phyloP scores from a whole-genome alignment of 164 flowering plant genomes.

The Nymphaea colorata region DNA sequence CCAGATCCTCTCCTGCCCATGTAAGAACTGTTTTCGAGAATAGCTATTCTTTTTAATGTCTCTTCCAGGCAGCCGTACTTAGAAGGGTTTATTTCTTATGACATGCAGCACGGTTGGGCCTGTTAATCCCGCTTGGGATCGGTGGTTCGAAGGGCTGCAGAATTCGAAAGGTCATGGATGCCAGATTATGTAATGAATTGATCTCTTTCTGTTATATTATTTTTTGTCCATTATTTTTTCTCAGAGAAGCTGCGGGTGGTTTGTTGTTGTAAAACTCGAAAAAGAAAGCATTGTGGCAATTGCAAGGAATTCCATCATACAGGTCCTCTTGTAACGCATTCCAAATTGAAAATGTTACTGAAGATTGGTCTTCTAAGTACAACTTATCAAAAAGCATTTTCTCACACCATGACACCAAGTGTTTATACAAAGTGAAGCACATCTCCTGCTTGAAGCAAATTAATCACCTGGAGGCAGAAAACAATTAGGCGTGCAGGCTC shows the following conservation, averaged over 20 bases:
- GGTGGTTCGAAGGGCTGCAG: slow-evolving; percentile 33
- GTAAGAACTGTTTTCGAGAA: slow-evolving; percentile 22
- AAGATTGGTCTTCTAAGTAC: no score
- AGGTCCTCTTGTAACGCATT: no score
- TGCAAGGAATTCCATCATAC: not conserved
- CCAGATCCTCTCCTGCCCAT: slow-evolving; percentile 67
- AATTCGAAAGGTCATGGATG: slow-evolving; percentile 15
- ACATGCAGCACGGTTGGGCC: slow-evolving; percentile 23
- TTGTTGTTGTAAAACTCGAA: not conserved
- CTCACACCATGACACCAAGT: not conserved
- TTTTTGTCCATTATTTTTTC: not conserved
- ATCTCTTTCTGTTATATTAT: not conserved
- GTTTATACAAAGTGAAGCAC: not conserved
- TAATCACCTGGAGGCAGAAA: not conserved
- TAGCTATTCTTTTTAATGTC: no score
- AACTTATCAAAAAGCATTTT: not conserved
- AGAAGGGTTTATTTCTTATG: not conserved
- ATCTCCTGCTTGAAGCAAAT: not conserved
- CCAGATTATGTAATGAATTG: slow-evolving; percentile 12
- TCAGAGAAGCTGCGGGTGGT: not conserved
- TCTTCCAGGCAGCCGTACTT: no score
- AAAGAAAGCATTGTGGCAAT: not conserved
- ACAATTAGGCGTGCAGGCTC: not conserved
- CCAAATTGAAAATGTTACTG: no score
- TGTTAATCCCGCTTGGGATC: slow-evolving; percentile 20